Evolutionary conservation across 2,329 filamentous ascomycete genomes (phyloP), one percentile per base, ranked within the genome.

Genomic region (Cercospora berteroae): DNA sequence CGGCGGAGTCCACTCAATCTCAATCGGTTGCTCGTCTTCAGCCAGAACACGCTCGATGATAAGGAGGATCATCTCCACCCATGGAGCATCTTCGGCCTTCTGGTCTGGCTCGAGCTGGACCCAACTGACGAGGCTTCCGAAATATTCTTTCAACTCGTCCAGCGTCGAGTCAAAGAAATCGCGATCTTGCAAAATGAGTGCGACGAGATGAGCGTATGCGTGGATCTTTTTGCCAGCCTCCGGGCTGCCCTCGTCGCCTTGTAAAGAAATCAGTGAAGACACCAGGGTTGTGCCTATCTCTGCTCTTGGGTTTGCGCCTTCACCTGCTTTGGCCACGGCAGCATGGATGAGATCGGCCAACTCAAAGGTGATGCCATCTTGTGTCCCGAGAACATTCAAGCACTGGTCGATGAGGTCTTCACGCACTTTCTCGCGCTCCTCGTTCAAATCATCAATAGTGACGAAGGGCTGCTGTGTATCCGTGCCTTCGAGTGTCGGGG

Each of bases 1-100:
- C 39, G 80, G 79, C 7, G 81, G 73, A 13, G 80, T 78, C 92
- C 92, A 97, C 69, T 86, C 84, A 27, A 91, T 89, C 67, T 91
- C 87, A 4, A 86, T 83, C 3, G 94, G 93, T 71, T 94, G 89
- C 74, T 92, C 90, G 78, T 98, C 95, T 73, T 96, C 91, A 13
- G 91, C 90, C n/a, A 99, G 83, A 33, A 98, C 83, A 63, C 91
- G 91, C 82, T 99, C 95, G 59, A 98, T 85, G 60, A 99, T 91
- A 16, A 98, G 85, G 36, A 99, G 83, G 33, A 98, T 88, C 75
- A 95, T 94, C 12, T 93, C 91, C 70, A 98, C 90, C 93, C 94
- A 99, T 1, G 93, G 91, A 4, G 93, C 91, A 67, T 95, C 91
- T 59, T 96, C 92, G 0, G 85, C 82, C 3, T 90, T 84, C 65